Evolutionary conservation across 768 basidiomycete species (phyloP), one percentile per base, ranked within the genome.

Genomic region (Kwoniella europaea): DNA sequence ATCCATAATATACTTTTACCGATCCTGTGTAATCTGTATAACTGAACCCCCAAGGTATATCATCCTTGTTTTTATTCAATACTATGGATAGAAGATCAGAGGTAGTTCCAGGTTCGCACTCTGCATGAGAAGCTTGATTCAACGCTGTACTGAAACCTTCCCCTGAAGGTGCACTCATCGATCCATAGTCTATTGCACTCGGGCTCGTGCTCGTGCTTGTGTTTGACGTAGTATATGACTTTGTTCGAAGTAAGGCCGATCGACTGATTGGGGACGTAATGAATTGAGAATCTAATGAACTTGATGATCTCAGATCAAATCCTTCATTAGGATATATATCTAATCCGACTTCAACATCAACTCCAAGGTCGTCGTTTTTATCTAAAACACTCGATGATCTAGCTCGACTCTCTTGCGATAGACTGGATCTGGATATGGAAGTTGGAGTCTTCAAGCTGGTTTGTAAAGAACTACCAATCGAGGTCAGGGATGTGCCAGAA

Each of bases 61-160:
- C 89, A 22, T 74, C 68, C 5, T 93, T 92, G 76, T 95, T 94
- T 9, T 93, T 92, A 77, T 95, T 94, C 65, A 98, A 86, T 43
- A 79, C 52, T 80, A 99, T 96, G 76, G 93, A 91, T 70, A 98
- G 81, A 16, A 99, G 88, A 84, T 99, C 97, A 67, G 89, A 88
- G 76, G 96, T 93, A 0, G 92, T 92, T 59, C 97, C 95, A 73
- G 90, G 91, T 27, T 93, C 88, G 4, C 93, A 94, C 82, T 98
- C 96, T 2, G 95, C 91, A 82, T 99, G 95, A 1, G 94, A 95
- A 0, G 96, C 96, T 24, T 93, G 92, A 54, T 95, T 90, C 42
- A 99, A 87, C 2, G 94, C 94, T 69, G 91, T 93, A 44, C 91
- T 93, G n/a, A 98, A 75, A 2, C 74, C 64, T 10, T 75, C 63